Evolutionary conservation across 805 yeast genomes (phyloP).

Genomic region (Trichomonascus vanleenenianus): DNA sequence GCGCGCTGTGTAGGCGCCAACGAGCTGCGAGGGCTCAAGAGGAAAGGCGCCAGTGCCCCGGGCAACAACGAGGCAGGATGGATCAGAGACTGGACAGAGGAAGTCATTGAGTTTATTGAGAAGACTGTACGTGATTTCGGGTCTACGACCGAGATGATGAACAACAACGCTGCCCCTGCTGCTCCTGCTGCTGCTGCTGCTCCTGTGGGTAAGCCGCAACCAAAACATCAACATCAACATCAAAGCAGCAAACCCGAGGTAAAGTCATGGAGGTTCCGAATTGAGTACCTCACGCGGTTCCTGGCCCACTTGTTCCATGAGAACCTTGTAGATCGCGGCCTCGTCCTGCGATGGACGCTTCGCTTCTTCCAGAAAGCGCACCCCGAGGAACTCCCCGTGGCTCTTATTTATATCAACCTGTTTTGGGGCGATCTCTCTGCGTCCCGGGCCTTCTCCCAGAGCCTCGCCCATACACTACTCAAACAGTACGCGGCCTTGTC

Average conservation of each 20-base stretch:
- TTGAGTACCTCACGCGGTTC: conserved; percentile 54
- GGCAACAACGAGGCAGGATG: conserved; percentile 44
- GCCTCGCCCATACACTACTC: conserved; percentile 53
- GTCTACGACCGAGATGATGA: too few relatives aligned
- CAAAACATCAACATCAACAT: neutral
- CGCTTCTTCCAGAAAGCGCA: conserved; percentile 39
- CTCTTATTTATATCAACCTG: conserved; percentile 47
- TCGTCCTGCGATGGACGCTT: conserved; percentile 58
- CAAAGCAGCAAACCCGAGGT: neutral
- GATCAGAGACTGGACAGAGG: conserved; percentile 87
- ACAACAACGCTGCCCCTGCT: too few relatives aligned
- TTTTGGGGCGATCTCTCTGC: conserved; percentile 65
- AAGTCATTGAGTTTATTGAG: conserved; percentile 55
- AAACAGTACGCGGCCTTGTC: conserved; percentile 26
- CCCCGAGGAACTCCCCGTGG: conserved; percentile 37
- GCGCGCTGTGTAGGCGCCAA: conserved; percentile 80
- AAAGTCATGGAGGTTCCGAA: conserved; percentile 37
- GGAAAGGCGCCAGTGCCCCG: conserved; percentile 33
- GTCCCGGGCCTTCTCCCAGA: conserved; percentile 53
- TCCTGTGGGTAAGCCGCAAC: too few relatives aligned
- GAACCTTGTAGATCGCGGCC: conserved; percentile 51
- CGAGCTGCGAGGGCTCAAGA: conserved; percentile 52
- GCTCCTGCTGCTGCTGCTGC: too few relatives aligned
- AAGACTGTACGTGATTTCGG: conserved; percentile 40
- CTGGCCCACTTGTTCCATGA: conserved; percentile 62